A percentile compares a stretch with the other conserved stretches of the same genome.
Conservation (phyloP, 2,329 filamentous ascomycete genomes). For the Beauveria varroae region DNA sequence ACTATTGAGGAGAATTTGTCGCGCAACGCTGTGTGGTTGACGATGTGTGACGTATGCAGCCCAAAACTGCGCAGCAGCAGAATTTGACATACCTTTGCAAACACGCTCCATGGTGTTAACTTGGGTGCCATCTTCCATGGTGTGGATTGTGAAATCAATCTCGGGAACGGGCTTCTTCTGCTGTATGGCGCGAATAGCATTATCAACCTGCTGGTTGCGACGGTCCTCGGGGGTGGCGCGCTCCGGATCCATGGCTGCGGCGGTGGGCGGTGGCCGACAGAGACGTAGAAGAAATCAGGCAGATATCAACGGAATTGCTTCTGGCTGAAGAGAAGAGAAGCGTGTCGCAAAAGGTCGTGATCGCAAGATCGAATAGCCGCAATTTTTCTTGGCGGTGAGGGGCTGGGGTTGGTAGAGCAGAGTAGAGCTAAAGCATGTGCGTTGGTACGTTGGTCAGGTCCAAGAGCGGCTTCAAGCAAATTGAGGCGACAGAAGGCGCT, state of each 20-base stretch:
- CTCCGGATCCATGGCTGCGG: conserved; percentile 42
- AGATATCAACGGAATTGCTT: neutral
- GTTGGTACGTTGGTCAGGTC: neutral
- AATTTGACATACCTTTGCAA: conserved; percentile 73
- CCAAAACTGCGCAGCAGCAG: neutral
- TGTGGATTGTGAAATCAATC: conserved; percentile 97
- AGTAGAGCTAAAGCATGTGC: neutral
- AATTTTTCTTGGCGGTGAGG: conserved; percentile 5
- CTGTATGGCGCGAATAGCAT: conserved; percentile 83
- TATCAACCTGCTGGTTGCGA: conserved; percentile 65
- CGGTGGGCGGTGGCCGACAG: conserved; percentile 1
- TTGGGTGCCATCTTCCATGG: conserved; percentile 94
- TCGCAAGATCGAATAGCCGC: neutral
- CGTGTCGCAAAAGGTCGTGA: neutral
- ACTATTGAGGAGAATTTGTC: neutral
- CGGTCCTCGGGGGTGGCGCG: conserved; percentile 33
- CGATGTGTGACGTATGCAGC: neutral
- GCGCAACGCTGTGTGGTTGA: neutral
- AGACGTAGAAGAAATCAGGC: neutral
- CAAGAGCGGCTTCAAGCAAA: neutral
- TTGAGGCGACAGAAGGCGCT: neutral
- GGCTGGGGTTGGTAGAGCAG: neutral
- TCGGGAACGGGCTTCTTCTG: conserved; percentile 94
- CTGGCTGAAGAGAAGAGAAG: neutral
- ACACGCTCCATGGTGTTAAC: conserved; percentile 94